phyloP scores from a whole-genome alignment of 2,329 filamentous ascomycete species.

The Anisogramma anomala region DNA sequence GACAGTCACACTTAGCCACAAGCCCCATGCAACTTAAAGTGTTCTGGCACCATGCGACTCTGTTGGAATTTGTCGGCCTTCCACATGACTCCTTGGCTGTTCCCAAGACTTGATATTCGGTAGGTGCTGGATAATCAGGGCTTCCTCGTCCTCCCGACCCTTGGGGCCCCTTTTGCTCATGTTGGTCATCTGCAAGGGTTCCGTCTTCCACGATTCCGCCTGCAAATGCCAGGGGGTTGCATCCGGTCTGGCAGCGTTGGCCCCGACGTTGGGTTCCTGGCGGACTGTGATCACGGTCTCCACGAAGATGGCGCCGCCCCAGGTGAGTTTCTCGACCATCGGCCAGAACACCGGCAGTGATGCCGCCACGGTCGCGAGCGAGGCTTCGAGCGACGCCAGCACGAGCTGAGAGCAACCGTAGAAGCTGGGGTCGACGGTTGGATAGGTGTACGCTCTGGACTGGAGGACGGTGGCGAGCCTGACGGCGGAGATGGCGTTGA shows the following conservation, averaged over 20 bases:
- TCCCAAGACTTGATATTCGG: background rate
- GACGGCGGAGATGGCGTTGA: conserved; percentile 23
- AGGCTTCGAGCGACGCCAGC: conserved; percentile 24
- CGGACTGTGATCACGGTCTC: conserved; percentile 24
- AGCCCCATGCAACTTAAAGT: no score
- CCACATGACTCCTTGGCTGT: no score
- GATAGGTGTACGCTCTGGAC: conserved; percentile 22
- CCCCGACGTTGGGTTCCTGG: conserved; percentile 1
- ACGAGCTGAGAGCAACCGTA: conserved; percentile 24
- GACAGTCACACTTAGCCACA: no score
- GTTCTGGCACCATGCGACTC: no score
- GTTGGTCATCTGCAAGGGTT: background rate
- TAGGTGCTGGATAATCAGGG: background rate
- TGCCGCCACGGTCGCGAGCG: conserved; percentile 13
- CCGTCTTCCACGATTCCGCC: background rate
- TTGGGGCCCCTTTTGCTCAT: background rate
- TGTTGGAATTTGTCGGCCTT: no score
- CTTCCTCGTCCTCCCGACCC: background rate
- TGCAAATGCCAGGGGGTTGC: conserved; percentile 2
- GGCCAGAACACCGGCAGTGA: conserved; percentile 7
- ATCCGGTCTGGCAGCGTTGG: background rate
- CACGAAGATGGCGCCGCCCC: conserved; percentile 25
- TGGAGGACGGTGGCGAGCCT: conserved; percentile 22
- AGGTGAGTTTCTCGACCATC: conserved; percentile 18
- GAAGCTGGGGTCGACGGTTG: conserved; percentile 26